A percentile compares a stretch with the other conserved stretches of the same genome.
These are phyloP conservation scores for Hanseniaspora hatyaiensis DNA, from an alignment of 805 yeast species.

Conservation along the genomic window DNA sequence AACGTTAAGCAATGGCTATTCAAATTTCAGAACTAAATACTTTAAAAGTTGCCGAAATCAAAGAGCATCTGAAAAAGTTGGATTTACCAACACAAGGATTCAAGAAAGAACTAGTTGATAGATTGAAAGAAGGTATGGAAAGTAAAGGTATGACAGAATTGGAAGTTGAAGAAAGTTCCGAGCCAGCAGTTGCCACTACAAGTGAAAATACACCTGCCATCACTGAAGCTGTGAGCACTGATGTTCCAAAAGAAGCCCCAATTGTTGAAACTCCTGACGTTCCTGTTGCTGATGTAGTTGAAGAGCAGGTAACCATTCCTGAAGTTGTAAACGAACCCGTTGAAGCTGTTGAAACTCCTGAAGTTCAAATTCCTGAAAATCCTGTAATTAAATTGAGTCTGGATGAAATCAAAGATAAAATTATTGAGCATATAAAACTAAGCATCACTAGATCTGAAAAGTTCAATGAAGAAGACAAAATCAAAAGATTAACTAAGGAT, in stretches of 20 bases:
- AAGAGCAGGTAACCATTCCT: conserved; percentile 5
- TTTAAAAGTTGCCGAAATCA: conserved; percentile 74
- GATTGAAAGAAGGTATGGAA: conserved; percentile 50
- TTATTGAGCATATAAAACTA: conserved; percentile 53
- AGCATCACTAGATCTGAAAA: conserved; percentile 64
- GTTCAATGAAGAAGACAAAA: conserved; percentile 47
- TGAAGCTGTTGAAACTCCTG: too few relatives aligned
- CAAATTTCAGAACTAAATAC: conserved; percentile 45
- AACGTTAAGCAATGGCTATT: conserved; percentile 3
- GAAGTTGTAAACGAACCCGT: conserved; percentile 16
- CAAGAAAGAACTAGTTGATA: conserved; percentile 61
- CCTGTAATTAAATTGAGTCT: conserved; percentile 33
- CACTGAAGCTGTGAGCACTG: conserved; percentile 16
- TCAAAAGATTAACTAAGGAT: conserved; percentile 48
- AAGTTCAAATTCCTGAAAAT: conserved; percentile 16
- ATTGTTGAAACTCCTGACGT: conserved; percentile 17
- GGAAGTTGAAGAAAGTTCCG: conserved; percentile 17
- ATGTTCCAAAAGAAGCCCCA: conserved; percentile 15
- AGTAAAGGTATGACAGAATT: conserved; percentile 23
- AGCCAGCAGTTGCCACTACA: neutral
- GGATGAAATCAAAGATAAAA: conserved; percentile 60
- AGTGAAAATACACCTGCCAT: conserved; percentile 1
- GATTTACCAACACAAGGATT: conserved; percentile 64
- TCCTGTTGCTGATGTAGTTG: neutral
- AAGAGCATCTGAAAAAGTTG: conserved; percentile 56